Base-by-base conservation (phyloP, 2,329 filamentous ascomycete species). In the Periconia sp. region DNA sequence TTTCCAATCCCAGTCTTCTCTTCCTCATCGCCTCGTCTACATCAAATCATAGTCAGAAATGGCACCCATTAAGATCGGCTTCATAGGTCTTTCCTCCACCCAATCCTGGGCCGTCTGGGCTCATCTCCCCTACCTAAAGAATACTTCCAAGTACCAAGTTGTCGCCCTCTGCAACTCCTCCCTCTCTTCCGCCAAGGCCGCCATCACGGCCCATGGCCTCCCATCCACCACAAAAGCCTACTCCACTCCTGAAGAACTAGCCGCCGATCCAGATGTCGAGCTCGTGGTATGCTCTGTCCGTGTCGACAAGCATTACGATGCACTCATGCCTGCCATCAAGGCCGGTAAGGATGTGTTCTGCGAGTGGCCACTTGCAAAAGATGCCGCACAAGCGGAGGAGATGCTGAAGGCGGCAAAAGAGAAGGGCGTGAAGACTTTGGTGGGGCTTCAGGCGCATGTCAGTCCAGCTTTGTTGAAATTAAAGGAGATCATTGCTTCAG, bases 311-410 rank as follows among this genome's bases (percentile, higher is more conserved):
- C 74, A 78, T 45, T 72, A 72, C 42, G 45, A 56, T 11, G 46
- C 70, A n/a, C 59, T 72, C 3, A 65, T 67, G 36, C 72, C 74
- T 0, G 63, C 64, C 7, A 45, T 79, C 2, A 52, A 66, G 24
- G 69, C 73, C 3, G 81, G 80, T 0, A 80, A 80, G 54, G 61
- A 72, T 31, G 67, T 74, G 22, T 78, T 73, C 41, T 67, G 75
- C 19, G 77, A 79, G 46, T 76, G 75, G 74, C 77, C 73, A 13
- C 62, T 77, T 0, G 75, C 61, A 0, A 57, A 60, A 3, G 71
- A 67, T 31, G 42, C 69, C 1, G 48, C 52, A 1, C 57, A 76
- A 41, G 66, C 75, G 0, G 60, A 70, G 30, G 72, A 77, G 49
- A 52, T 80, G 30, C 52, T 64, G 0, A 50, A 49, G 2, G 36